Evolutionary conservation across 768 basidiomycete species (phyloP), one percentile per base, ranked within the genome.

Genomic region (Amanita phalloides): DNA sequence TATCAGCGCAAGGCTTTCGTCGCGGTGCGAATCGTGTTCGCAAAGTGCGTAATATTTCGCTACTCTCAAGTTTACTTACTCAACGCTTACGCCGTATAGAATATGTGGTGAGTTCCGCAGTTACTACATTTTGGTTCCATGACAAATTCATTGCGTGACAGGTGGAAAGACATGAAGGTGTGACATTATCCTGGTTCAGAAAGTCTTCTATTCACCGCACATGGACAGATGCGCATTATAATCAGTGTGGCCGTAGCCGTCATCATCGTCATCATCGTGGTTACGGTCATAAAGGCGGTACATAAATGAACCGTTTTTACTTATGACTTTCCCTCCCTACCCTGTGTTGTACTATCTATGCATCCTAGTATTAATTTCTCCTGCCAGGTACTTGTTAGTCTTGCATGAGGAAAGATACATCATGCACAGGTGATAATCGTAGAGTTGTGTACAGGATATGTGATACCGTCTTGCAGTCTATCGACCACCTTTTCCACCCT

Each of bases 161-260:
- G 89, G 89, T 94, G 92, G 92, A 94, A 96, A 67, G 93, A 96
- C 66, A 92, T 92, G 89, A 92, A 92, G 84, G 89, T 87, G 53
- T 47, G 74, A 64, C 23, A 20, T 28, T 9, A 48, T 20, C 8
- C 59, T n/a, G 20, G 48, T 57, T 11, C 55, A 42, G 6, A 17
- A 17, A 17, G 20, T 38, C 6, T 20, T 21, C 5, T 53, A 9
- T 21, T 45, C 36, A 43, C 17, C 35, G 28, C 1, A 20, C 36
- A 53, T 49, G 33, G 21, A 8, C 26, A 94, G 89, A 96, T 96
- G 95, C 83, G 93, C 69, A 84, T 98, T 68, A 92, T 97, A 68
- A 96, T 99, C 61, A 90, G 85, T 53, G 75, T 87, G 43, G 91
- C 88, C 49, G 85, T 99, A 61, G 78, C 78, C 45, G 80, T 99